Conservation (phyloP, 1,284 basidiomycete genomes). For the Phylloboletellus chloephorus region DNA sequence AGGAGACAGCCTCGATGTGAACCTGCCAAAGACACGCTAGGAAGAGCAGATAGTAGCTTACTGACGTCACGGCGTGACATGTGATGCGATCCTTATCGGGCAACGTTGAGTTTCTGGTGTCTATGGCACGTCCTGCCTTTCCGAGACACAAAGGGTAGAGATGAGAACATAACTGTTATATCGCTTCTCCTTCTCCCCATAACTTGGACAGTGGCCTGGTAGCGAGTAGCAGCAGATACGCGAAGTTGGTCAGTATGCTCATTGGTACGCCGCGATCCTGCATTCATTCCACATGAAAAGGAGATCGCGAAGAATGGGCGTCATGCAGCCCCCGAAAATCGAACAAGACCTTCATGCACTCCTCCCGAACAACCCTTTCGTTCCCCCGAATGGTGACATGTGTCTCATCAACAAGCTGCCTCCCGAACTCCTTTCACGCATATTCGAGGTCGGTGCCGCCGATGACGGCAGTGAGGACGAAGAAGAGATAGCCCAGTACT, state of each 20-base stretch:
- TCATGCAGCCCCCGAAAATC: slow-evolving; percentile 1
- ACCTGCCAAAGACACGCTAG: too few species aligned
- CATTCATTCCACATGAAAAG: neutral
- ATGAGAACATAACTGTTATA: too few species aligned
- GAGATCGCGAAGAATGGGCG: slow-evolving; percentile 4
- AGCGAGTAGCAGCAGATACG: neutral
- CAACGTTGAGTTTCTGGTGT: too few species aligned
- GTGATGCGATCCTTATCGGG: too few species aligned
- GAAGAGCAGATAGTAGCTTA: too few species aligned
- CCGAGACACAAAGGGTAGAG: too few species aligned
- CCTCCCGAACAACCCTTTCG: slow-evolving; percentile 18
- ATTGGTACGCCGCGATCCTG: neutral
- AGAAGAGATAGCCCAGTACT: slow-evolving; percentile 7
- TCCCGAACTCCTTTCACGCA: slow-evolving; percentile 25
- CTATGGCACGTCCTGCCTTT: too few species aligned
- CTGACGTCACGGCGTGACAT: too few species aligned
- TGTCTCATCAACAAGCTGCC: slow-evolving; percentile 26
- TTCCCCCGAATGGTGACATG: slow-evolving; percentile 17
- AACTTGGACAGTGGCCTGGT: too few species aligned
- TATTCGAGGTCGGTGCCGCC: slow-evolving; percentile 23
- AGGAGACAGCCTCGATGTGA: too few species aligned
- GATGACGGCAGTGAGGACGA: slow-evolving; percentile 12
- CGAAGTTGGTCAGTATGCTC: slow-evolving; percentile 4
- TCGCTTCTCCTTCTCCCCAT: too few species aligned
- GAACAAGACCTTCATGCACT: neutral